Base-by-base conservation (phyloP, 345 rosid species). In the Euphorbia lathyris region DNA sequence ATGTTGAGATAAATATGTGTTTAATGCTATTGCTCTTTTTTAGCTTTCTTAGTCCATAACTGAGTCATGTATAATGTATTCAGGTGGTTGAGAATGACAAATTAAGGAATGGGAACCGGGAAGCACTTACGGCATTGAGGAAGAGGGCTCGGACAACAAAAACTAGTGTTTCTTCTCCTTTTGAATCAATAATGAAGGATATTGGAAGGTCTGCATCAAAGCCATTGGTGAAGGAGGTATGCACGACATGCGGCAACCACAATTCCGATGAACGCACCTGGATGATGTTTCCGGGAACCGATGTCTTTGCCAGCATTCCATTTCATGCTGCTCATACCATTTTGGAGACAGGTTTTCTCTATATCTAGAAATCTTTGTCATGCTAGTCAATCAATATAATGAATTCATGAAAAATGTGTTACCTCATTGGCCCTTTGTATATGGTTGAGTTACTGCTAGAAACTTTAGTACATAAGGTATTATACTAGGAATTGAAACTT, bases 251-350 rank as follows among this genome's bases (percentile, higher is more conserved):
- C 66, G 98, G 96, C 51, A 81, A 78, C 40, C 93, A 92, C 65
- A 86, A 89, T 69, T 60, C 89, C 0, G 80, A 73, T 68, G 96
- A 92, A 80, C 79, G 52, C 29, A 90, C 88, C 0, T 92, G 97
- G 98, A 89, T 90, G 93, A 79, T 86, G 86, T 83, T 89, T 36
- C 91, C 89, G 0, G 94, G 96, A 66, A 72, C 90, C 61, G 98
- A 92, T 76, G 74, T 85, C 57, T 92, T 96, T 72, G 86, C 90
- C 7, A 79, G 85, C 16, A 71, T 86, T 50, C 91, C 96, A 22
- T 89, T 90, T 81, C 68, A 60, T 45, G 98, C 86, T 56, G 89
- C 86, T 77, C 99, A 89, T 78, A 81, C 86, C 34, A 74, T 90
- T 42, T 82, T 95, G 76, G 94, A 90, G 77, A 80, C 83, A 87